Conservation (phyloP, 768 basidiomycete species). For the Terana coerulea region DNA sequence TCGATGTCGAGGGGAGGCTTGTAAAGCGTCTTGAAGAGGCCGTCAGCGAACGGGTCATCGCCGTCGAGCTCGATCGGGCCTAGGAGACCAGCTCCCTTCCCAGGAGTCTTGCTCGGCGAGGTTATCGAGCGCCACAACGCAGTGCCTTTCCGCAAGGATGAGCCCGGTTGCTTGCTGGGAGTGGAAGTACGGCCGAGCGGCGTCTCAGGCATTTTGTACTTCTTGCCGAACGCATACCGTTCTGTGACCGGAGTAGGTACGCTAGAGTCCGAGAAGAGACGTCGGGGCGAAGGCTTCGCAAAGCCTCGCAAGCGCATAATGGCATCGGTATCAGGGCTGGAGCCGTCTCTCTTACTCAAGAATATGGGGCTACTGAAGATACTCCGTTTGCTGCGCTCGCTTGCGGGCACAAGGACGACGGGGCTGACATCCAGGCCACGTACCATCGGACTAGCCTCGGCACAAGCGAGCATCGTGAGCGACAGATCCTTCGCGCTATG, state of each 20-base stretch:
- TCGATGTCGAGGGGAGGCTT: slow-evolving; percentile 25
- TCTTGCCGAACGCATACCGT: slow-evolving; percentile 12
- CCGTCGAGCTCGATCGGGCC: slow-evolving; percentile 27
- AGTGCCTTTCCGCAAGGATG: neutral
- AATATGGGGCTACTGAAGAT: slow-evolving; percentile 33
- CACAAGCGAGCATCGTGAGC: slow-evolving; percentile 58
- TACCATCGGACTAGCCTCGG: slow-evolving; percentile 38
- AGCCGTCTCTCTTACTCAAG: slow-evolving; percentile 1
- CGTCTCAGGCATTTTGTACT: slow-evolving; percentile 12
- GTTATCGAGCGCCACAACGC: slow-evolving; percentile 10
- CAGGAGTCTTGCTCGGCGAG: slow-evolving; percentile 9
- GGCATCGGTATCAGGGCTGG: neutral
- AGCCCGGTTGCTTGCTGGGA: slow-evolving; percentile 4
- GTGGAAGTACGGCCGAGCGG: slow-evolving; percentile 14
- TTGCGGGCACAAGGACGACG: slow-evolving; percentile 26
- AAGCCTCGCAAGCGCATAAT: neutral
- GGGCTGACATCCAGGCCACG: slow-evolving; percentile 32
- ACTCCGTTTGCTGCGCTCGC: slow-evolving; percentile 33
- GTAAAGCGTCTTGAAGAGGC: slow-evolving; percentile 11
- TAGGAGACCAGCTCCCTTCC: slow-evolving; percentile 12
- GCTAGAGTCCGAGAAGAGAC: slow-evolving; percentile 17
- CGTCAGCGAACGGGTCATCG: slow-evolving; percentile 18
- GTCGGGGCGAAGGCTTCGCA: slow-evolving; percentile 11
- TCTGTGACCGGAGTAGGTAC: slow-evolving; percentile 14
- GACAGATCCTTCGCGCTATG: slow-evolving; percentile 66